Evolutionary conservation across 1,284 basidiomycete species (phyloP).

Genomic region (Papiliotrema flavescens): DNA sequence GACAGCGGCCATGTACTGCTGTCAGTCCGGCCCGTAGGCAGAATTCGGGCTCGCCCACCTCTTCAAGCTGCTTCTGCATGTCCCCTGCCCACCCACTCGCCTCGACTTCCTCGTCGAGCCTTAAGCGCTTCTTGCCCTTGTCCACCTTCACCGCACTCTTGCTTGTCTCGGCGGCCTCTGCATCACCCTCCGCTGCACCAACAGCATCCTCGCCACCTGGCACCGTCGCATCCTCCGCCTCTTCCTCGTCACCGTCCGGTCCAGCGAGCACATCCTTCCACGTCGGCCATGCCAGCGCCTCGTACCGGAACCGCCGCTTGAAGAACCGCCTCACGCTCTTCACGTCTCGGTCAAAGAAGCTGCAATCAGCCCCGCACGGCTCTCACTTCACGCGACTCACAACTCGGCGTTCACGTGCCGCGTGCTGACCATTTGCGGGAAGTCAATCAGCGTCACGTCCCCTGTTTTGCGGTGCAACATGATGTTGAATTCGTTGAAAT

Average conservation of each 20-base stretch:
- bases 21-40: conserved; percentile 51
- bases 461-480: conserved; percentile 77
- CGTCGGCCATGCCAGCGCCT: conserved; percentile 80
- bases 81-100: conserved; percentile 86
- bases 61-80: conserved; percentile 75
- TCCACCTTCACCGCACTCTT: not conserved
- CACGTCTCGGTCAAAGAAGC: conserved; percentile 99
- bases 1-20: conserved; percentile 57
- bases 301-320: conserved; percentile 84
- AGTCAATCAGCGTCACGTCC: conserved; percentile 92
- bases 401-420: conserved; percentile 96
- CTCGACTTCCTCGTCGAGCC: conserved; percentile 81
- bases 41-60: conserved; percentile 55
- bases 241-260: conserved; percentile 49
- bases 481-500: conserved; percentile 99
- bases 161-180: not conserved
- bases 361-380: conserved; percentile 39
- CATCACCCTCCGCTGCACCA: conserved; percentile 28
- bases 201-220: conserved; percentile 2
- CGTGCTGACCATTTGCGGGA: conserved; percentile 98
- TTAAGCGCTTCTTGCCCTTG: conserved; percentile 45
- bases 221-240: conserved; percentile 8
- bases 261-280: conserved; percentile 65
- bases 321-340: conserved; percentile 95
- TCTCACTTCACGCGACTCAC: conserved; percentile 53